These are phyloP conservation scores for Tricholoma furcatifolium DNA, from an alignment of 768 basidiomycete species.

Conservation along the genomic window DNA sequence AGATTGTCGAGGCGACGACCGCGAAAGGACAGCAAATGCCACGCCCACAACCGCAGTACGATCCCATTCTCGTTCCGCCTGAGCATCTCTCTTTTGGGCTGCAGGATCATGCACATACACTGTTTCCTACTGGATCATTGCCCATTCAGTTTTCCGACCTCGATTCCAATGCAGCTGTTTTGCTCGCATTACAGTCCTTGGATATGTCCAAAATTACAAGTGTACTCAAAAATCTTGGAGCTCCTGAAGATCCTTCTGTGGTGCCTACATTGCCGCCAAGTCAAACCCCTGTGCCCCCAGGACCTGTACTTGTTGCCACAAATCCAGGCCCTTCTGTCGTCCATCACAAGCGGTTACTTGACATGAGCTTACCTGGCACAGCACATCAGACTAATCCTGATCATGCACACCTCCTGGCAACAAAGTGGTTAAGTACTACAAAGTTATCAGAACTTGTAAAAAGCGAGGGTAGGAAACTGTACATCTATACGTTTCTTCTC, in stretches of 20 bases:
- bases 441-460: slow-evolving; percentile 70
- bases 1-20: slow-evolving; percentile 61
- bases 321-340: slow-evolving; percentile 13
- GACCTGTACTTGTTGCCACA: neutral
- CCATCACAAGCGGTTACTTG: slow-evolving; percentile 37
- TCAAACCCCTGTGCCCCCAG: neutral
- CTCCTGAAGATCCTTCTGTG: slow-evolving; percentile 27
- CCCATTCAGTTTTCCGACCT: slow-evolving; percentile 24
- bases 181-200: slow-evolving; percentile 70
- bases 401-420: slow-evolving; percentile 70
- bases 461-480: slow-evolving; percentile 51
- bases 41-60: slow-evolving; percentile 23
- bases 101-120: slow-evolving; percentile 28
- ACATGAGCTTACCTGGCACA: slow-evolving; percentile 39
- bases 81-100: slow-evolving; percentile 29
- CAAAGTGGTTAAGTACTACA: slow-evolving; percentile 72
- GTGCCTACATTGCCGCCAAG: slow-evolving; percentile 24
- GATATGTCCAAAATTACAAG: slow-evolving; percentile 70
- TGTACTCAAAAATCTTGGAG: slow-evolving; percentile 60
- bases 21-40: slow-evolving; percentile 8
- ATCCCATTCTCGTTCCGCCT: slow-evolving; percentile 25
- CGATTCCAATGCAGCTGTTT: slow-evolving; percentile 69
- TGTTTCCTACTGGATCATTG: slow-evolving; percentile 21
- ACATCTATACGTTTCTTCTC: neutral
- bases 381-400: slow-evolving; percentile 46